Conservation (phyloP, 2,329 filamentous ascomycete species). For the Keithomyces neogunnii region DNA sequence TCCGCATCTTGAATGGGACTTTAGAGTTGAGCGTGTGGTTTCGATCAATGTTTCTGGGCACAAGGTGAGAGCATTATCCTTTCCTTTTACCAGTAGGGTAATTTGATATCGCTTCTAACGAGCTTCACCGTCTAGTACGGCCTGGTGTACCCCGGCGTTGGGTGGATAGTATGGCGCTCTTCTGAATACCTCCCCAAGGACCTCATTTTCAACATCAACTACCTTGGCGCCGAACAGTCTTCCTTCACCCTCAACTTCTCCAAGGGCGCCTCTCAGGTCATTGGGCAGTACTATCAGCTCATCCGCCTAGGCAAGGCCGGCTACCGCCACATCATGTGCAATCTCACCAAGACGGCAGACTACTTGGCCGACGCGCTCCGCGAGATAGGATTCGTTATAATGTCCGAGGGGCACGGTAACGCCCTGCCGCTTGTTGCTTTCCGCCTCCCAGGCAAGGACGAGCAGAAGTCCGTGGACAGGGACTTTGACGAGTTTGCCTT, state of each 20-base stretch:
- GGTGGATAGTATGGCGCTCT: slow-evolving; percentile 86
- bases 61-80: slow-evolving; percentile 42
- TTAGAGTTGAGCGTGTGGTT: slow-evolving; percentile 78
- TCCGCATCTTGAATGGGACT: slow-evolving; percentile 83
- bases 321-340: slow-evolving; percentile 88
- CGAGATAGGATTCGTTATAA: slow-evolving; percentile 73
- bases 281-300: slow-evolving; percentile 95
- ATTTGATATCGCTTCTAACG: neutral
- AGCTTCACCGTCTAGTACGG: slow-evolving; percentile 33
- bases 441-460: slow-evolving; percentile 55
- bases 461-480: slow-evolving; percentile 39
- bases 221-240: slow-evolving; percentile 88
- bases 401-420: slow-evolving; percentile 69
- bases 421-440: slow-evolving; percentile 89
- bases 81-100: neutral
- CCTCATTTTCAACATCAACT: slow-evolving; percentile 98
- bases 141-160: slow-evolving; percentile 79
- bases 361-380: slow-evolving; percentile 70
- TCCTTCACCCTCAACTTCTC: slow-evolving; percentile 98
- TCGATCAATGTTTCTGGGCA: slow-evolving; percentile 96
- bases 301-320: slow-evolving; percentile 90
- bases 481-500: slow-evolving; percentile 68
- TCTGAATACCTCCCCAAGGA: slow-evolving; percentile 80
- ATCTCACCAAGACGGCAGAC: slow-evolving; percentile 82
- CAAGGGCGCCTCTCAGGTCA: slow-evolving; percentile 88